Evolutionary conservation across 176 grass and related monocot genomes (phyloP).

Genomic region (Eleusine indica): DNA sequence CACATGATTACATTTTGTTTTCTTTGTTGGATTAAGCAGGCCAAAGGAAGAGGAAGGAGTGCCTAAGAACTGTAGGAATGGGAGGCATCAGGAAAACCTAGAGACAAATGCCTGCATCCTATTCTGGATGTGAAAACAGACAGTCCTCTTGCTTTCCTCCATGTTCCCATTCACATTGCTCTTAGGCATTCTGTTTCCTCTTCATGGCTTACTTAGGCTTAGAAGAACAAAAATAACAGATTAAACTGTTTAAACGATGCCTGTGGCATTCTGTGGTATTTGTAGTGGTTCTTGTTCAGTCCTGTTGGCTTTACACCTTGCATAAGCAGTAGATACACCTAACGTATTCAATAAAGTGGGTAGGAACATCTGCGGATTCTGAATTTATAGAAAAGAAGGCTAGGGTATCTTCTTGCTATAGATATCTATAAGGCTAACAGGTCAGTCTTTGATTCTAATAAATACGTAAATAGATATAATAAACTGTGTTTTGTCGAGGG

Average conservation of each 20-base stretch:
- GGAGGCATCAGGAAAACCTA: constrained; percentile 35
- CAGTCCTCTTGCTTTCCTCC: constrained; percentile 24
- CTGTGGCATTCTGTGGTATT: not conserved
- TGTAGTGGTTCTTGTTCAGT: not conserved
- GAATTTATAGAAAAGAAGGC: not conserved
- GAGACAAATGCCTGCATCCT: not conserved
- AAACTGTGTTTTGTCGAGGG: too few relatives aligned
- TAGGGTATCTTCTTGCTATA: not conserved
- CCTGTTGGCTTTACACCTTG: not conserved
- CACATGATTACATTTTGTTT: not conserved
- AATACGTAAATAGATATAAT: not conserved
- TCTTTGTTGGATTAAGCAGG: not conserved
- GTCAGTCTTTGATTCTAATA: not conserved
- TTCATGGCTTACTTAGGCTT: not conserved
- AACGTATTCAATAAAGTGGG: constrained; percentile 15
- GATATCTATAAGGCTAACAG: not conserved
- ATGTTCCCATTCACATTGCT: constrained; percentile 36
- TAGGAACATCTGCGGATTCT: not conserved
- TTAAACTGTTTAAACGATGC: not conserved
- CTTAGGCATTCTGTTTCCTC: constrained; percentile 27
- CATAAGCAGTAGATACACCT: not conserved
- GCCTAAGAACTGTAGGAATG: constrained; percentile 31
- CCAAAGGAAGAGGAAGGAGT: constrained; percentile 34
- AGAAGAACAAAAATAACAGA: not conserved
- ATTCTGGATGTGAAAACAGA: not conserved